Conservation (phyloP, 2,329 filamentous ascomycete species). For the Sporothrix globosa region DNA sequence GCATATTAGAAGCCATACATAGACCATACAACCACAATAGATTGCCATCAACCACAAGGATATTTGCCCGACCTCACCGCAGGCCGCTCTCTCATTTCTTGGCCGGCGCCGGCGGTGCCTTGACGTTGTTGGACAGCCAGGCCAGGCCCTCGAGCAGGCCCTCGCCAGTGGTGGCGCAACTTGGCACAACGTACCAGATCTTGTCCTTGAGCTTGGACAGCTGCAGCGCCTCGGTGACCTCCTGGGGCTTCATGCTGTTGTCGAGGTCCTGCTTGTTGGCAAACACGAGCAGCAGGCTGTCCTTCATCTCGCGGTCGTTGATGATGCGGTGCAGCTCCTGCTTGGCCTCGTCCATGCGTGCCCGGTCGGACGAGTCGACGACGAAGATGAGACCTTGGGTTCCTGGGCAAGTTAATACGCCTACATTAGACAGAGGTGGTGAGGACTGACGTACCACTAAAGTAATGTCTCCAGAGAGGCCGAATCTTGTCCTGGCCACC, state of each 20-base stretch:
- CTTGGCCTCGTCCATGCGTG: slow-evolving; percentile 87
- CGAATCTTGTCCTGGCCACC: slow-evolving; percentile 99
- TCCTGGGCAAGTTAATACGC: slow-evolving; percentile 54
- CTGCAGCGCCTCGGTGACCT: slow-evolving; percentile 77
- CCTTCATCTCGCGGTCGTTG: slow-evolving; percentile 97
- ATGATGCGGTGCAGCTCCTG: slow-evolving; percentile 96
- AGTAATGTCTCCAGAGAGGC: slow-evolving; percentile 97
- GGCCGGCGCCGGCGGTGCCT: slow-evolving; percentile 59
- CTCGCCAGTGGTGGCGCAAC: slow-evolving; percentile 79
- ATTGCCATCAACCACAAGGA: not conserved
- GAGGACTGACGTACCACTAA: slow-evolving; percentile 65
- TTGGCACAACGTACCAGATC: slow-evolving; percentile 83
- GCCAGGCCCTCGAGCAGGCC: slow-evolving; percentile 79
- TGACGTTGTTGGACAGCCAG: slow-evolving; percentile 85
- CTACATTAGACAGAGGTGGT: too few relatives aligned
- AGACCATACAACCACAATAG: not conserved
- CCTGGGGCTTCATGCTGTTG: slow-evolving; percentile 77
- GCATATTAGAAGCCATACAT: slow-evolving; percentile 17
- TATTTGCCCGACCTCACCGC: too few relatives aligned
- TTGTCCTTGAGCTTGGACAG: slow-evolving; percentile 78
- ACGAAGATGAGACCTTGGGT: slow-evolving; percentile 99
- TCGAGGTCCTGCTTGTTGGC: slow-evolving; percentile 98
- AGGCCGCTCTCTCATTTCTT: slow-evolving; percentile 51
- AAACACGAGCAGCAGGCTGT: slow-evolving; percentile 90
- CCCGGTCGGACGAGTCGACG: slow-evolving; percentile 90